Evolutionary conservation across 2,329 filamentous ascomycete species (phyloP).

Genomic region (Tolypocladium album): DNA sequence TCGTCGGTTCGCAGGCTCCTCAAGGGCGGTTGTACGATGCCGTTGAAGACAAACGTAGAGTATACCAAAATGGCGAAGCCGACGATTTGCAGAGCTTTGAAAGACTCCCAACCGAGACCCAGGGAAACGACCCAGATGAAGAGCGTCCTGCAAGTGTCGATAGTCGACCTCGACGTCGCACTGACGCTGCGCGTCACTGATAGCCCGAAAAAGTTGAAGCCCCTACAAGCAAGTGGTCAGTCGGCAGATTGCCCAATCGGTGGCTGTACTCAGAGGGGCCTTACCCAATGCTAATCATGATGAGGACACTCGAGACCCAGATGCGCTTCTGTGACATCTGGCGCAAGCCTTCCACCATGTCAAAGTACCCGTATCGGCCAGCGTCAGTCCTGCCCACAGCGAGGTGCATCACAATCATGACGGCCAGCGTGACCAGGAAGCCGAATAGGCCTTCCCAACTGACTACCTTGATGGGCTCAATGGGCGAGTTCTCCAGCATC

Average conservation of each 20-base stretch:
- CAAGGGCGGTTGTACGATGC: slow-evolving; percentile 75
- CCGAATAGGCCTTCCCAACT: slow-evolving; percentile 96
- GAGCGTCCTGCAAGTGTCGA: slow-evolving; percentile 92
- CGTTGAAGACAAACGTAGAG: slow-evolving; percentile 94
- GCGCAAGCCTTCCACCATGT: slow-evolving; percentile 74
- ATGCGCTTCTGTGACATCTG: slow-evolving; percentile 65
- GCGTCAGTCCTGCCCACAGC: slow-evolving; percentile 62
- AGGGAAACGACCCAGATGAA: slow-evolving; percentile 98
- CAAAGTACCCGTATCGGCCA: slow-evolving; percentile 77
- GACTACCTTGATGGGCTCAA: slow-evolving; percentile 80
- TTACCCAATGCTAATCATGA: slow-evolving; percentile 97
- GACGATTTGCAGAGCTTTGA: slow-evolving; percentile 91
- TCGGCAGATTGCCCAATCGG: neutral
- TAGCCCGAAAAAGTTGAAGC: slow-evolving; percentile 98
- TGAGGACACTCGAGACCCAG: slow-evolving; percentile 68
- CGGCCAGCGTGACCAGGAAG: slow-evolving; percentile 65
- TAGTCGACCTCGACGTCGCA: slow-evolving; percentile 87
- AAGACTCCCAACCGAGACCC: slow-evolving; percentile 88
- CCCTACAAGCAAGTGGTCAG: slow-evolving; percentile 36
- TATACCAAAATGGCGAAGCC: slow-evolving; percentile 89
- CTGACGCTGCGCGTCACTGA: slow-evolving; percentile 84
- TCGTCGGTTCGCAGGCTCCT: slow-evolving; percentile 48
- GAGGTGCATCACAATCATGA: slow-evolving; percentile 72
- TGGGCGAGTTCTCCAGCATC: slow-evolving; percentile 57
- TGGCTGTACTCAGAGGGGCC: neutral